Base-by-base conservation (phyloP, 148 eudicot genomes). In the Linanthus parryae region DNA sequence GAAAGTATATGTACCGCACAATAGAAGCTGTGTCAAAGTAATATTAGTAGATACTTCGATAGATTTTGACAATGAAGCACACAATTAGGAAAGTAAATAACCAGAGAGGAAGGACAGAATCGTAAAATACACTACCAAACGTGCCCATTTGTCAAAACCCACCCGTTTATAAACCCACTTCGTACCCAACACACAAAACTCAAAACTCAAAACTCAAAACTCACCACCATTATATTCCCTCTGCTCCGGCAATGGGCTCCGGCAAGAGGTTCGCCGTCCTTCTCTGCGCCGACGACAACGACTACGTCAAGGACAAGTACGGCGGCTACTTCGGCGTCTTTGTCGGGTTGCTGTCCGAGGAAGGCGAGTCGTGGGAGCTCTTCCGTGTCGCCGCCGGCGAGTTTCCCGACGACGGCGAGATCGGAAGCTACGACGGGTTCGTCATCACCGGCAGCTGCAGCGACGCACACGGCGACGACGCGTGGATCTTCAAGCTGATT, bases 401-500 rank as follows among this genome's bases (percentile, higher is more conserved):
- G n/a, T 72, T 92, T 21, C 98, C 98, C 0, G 57, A 56, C 27
- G 88, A 87, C 27, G 71, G 63, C 0, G 76, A 71, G 16, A 50
- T 92, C 52, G 80, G 30, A 14, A 58, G 7, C 9, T 87, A 71
- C 35, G 94, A 84, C 12, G 96, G 98, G 0, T 87, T 87, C 47
- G 98, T 92, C 0, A 84, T 92, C 74, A 77, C 96, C n/a, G 96
- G 98, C 0, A 92, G 98, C 48, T 87, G 96, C 52, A 84, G 51
- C 65, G 96, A 92, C 50, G 98, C 98, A 11, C 82, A 87, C 56
- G 84, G 81, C 2, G 62, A 79, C 28, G 90, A 84, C 34, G 39
- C 15, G 17, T 92, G 98, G 98, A 76, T 92, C 58, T 59, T 69
- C 22, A 56, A 66, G 13, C 71, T 92, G 2, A 25, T 92, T 50